A percentile compares a stretch with the other conserved stretches of the same genome.
Conservation (phyloP, 371 early-diverging fungal species). For the Apophysomyces sp. region DNA sequence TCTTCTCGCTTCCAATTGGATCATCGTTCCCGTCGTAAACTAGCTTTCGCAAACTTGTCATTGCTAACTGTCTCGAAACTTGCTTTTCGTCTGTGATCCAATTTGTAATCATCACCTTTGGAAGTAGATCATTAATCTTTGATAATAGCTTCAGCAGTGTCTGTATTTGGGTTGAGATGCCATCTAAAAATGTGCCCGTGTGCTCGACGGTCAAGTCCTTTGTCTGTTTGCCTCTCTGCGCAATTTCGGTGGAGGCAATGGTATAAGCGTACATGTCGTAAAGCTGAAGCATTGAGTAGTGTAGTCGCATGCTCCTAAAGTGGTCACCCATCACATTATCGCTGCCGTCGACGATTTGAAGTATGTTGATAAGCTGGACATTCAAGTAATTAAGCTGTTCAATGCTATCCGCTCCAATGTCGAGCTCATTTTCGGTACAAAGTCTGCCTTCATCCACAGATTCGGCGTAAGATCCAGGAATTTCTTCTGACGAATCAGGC, state of each 20-base stretch:
- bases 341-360: constrained; percentile 8
- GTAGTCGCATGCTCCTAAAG: constrained; percentile 1
- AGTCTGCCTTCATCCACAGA: constrained; percentile 8
- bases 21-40: background rate
- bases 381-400: constrained; percentile 26
- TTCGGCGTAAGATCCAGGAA: constrained; percentile 19
- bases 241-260: constrained; percentile 66
- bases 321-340: background rate
- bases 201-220: constrained; percentile 41
- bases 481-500: constrained; percentile 1
- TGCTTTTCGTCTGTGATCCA: constrained; percentile 24
- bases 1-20: background rate
- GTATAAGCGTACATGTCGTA: constrained; percentile 61
- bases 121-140: constrained; percentile 44
- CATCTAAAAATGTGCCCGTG: constrained; percentile 61
- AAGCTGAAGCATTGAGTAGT: constrained; percentile 15
- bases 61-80: background rate
- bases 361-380: constrained; percentile 21
- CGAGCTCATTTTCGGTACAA: constrained; percentile 11
- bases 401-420: background rate
- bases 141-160: constrained; percentile 64
- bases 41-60: background rate
- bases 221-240: constrained; percentile 54
- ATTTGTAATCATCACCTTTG: constrained; percentile 24
- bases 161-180: constrained; percentile 54